These are phyloP conservation scores for Cryphonectria radicalis DNA, from an alignment of 2,329 filamentous ascomycete genomes.

Conservation along the genomic window DNA sequence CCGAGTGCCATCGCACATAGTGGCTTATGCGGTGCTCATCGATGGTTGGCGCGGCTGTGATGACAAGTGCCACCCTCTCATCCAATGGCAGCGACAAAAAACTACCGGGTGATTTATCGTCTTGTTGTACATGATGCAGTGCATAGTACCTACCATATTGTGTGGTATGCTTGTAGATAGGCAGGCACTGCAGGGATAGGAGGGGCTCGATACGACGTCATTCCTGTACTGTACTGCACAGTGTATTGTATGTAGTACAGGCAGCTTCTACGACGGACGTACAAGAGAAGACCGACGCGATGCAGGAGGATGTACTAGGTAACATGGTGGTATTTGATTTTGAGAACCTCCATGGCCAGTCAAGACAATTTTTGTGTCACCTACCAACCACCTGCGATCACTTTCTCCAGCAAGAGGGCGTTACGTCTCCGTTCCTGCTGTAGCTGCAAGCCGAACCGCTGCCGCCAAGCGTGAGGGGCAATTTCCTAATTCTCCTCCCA, in stretches of 20 bases:
- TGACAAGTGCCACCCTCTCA: background rate
- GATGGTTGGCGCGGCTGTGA: constrained; percentile 17
- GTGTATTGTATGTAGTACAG: background rate
- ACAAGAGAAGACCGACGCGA: background rate
- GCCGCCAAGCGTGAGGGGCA: background rate
- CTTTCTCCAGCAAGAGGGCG: background rate
- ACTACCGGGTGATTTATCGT: background rate
- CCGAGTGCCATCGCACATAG: constrained; percentile 14
- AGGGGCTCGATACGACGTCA: background rate
- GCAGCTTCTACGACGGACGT: background rate
- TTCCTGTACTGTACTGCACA: background rate
- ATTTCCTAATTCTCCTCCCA: background rate
- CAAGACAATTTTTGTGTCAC: background rate
- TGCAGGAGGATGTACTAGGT: background rate
- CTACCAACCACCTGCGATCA: background rate
- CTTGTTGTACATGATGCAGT: background rate
- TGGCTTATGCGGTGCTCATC: constrained; percentile 4
- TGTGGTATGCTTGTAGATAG: background rate
- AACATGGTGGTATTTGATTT: background rate
- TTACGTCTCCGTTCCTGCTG: background rate
- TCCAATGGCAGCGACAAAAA: background rate
- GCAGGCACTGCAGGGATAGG: too few relatives aligned
- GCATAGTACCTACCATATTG: background rate
- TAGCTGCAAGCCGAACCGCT: background rate
- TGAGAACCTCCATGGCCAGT: background rate